These are phyloP conservation scores for Pseudozyma thailandica DNA, from an alignment of 1,284 basidiomycete genomes.

Conservation along the genomic window DNA sequence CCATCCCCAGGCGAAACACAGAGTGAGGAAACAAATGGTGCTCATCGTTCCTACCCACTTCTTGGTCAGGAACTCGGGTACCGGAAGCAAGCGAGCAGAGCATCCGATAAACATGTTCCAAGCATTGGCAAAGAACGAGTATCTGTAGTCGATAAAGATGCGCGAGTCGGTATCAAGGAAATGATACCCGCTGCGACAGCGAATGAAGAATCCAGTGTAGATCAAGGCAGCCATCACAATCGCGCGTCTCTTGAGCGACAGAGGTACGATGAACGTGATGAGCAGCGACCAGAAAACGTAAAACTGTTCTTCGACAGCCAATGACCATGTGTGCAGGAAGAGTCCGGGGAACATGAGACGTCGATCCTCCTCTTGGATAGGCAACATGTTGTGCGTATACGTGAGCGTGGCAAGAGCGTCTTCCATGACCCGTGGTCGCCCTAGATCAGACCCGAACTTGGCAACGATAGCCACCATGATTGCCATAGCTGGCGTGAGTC, in stretches of 20 bases:
- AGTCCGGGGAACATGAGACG: constrained; percentile 33
- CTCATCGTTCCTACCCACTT: constrained; percentile 20
- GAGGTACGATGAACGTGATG: constrained; percentile 27
- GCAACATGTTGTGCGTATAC: constrained; percentile 35
- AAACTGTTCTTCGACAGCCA: constrained; percentile 48
- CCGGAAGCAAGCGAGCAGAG: constrained; percentile 23
- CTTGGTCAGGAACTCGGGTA: constrained; percentile 14
- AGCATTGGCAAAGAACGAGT: constrained; percentile 29
- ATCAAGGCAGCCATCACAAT: constrained; percentile 20
- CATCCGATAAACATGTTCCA: constrained; percentile 45
- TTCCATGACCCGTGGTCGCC: too few species aligned
- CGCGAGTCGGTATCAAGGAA: constrained; percentile 15
- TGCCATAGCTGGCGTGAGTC: constrained; percentile 27
- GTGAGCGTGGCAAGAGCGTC: constrained; percentile 29
- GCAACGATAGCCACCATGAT: constrained; percentile 23
- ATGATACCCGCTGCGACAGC: constrained; percentile 18
- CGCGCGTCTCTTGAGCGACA: constrained; percentile 16
- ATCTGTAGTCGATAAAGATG: constrained; percentile 38
- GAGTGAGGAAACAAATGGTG: constrained; percentile 20
- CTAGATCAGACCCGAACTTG: too few species aligned
- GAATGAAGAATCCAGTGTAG: constrained; percentile 19
- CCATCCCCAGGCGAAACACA: constrained; percentile 28
- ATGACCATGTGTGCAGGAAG: constrained; percentile 41
- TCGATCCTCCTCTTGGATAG: constrained; percentile 1
- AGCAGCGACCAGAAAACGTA: constrained; percentile 47